These are phyloP conservation scores for Xylogone sp. DNA, from an alignment of 2,329 filamentous ascomycete genomes.

Conservation along the genomic window DNA sequence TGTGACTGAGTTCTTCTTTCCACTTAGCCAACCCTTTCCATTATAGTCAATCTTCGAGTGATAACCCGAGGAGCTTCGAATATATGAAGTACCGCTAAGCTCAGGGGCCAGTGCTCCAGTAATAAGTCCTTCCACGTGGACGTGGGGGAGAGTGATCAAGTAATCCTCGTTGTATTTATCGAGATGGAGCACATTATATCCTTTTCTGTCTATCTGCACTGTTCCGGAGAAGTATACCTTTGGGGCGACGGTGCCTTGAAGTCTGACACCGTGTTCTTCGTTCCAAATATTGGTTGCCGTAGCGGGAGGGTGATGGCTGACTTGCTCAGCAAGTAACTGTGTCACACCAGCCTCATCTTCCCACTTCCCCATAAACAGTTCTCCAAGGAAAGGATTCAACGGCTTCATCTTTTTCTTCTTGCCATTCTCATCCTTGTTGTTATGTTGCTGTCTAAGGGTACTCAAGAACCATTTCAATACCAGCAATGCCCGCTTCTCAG, in stretches of 20 bases:
- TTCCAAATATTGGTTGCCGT: conserved; percentile 94
- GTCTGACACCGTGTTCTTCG: conserved; percentile 67
- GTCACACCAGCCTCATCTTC: conserved; percentile 77
- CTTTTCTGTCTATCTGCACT: conserved; percentile 91
- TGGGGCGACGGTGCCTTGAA: conserved; percentile 87
- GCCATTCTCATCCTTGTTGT: conserved; percentile 60
- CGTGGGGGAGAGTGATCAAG: conserved; percentile 83
- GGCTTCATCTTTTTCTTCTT: conserved; percentile 92
- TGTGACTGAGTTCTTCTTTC: conserved; percentile 87
- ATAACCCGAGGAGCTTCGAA: conserved; percentile 81
- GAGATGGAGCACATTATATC: conserved; percentile 79
- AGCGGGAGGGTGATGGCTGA: conserved; percentile 88
- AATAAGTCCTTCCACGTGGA: conserved; percentile 91
- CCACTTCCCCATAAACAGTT: conserved; percentile 91
- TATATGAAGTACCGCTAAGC: conserved; percentile 78
- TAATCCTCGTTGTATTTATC: conserved; percentile 58
- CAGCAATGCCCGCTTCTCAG: conserved; percentile 76
- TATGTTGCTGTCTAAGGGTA: conserved; percentile 83
- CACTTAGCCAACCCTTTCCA: conserved; percentile 88
- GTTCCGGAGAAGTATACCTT: conserved; percentile 92
- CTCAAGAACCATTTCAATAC: conserved; percentile 95
- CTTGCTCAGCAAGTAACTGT: conserved; percentile 87
- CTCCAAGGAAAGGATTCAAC: conserved; percentile 90
- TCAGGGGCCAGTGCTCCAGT: conserved; percentile 84
- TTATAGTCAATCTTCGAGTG: conserved; percentile 87